These are phyloP conservation scores for Xenoacremonium recifei DNA, from an alignment of 2,329 filamentous ascomycete genomes.

Conservation along the genomic window DNA sequence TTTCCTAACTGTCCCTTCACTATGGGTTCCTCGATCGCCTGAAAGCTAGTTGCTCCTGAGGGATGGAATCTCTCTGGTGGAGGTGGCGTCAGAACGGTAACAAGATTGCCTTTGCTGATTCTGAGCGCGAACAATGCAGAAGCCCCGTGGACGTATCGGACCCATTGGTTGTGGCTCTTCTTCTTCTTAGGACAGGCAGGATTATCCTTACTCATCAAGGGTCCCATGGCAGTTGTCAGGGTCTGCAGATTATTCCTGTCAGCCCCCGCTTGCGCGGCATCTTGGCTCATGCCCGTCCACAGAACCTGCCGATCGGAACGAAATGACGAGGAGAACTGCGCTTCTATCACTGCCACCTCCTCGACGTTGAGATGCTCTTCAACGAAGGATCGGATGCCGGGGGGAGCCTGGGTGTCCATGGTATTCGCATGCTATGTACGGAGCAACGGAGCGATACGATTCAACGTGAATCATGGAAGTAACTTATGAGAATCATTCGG, in stretches of 20 bases:
- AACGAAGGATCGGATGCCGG: too few relatives aligned
- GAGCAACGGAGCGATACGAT: too few relatives aligned
- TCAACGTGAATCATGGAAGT: too few relatives aligned
- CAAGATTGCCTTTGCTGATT: slow-evolving; percentile 8
- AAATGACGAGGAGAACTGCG: too few relatives aligned
- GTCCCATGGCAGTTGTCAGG: slow-evolving; percentile 16
- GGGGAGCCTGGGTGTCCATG: too few relatives aligned
- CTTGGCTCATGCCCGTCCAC: slow-evolving; percentile 16
- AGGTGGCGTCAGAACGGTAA: slow-evolving; percentile 13
- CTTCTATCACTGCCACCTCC: too few relatives aligned
- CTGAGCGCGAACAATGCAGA: slow-evolving; percentile 17
- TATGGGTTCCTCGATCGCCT: slow-evolving; percentile 16
- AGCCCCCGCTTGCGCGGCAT: slow-evolving; percentile 14
- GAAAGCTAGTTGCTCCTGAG: slow-evolving; percentile 8
- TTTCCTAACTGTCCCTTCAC: slow-evolving; percentile 10
- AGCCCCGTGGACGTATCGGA: slow-evolving; percentile 17
- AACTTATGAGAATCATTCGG: too few relatives aligned
- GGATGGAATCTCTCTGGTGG: slow-evolving; percentile 17
- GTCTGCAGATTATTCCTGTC: slow-evolving; percentile 12
- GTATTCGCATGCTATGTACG: too few relatives aligned
- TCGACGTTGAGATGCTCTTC: too few relatives aligned
- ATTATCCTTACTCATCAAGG: slow-evolving; percentile 5
- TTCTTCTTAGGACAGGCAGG: neutral
- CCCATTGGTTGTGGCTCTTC: neutral
- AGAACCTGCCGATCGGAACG: slow-evolving; percentile 12